Evolutionary conservation across 768 basidiomycete species (phyloP).

Genomic region (Mycena pura): DNA sequence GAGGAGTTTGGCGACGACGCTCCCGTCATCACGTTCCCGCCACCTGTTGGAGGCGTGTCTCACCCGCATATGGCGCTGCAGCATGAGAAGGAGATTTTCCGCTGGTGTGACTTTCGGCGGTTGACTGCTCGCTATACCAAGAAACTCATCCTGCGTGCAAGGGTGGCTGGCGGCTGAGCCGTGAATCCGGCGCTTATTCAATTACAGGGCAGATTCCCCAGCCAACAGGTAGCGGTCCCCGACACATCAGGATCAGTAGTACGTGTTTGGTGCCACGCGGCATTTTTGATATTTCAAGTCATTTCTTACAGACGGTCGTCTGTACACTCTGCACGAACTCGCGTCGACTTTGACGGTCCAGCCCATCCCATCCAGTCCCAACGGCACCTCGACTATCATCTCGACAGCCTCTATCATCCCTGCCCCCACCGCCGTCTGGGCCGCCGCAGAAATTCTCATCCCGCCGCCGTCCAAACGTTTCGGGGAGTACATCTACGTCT

Average conservation of each 20-base stretch:
- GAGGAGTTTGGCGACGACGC: slow-evolving; percentile 42
- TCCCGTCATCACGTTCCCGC: slow-evolving; percentile 61
- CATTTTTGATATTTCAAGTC: not conserved
- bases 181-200: slow-evolving; percentile 49
- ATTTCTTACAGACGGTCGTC: slow-evolving; percentile 41
- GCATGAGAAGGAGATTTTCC: slow-evolving; percentile 60
- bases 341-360: slow-evolving; percentile 52
- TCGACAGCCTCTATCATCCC: slow-evolving; percentile 48
- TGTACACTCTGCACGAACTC: slow-evolving; percentile 55
- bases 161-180: slow-evolving; percentile 71
- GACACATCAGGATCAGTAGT: slow-evolving; percentile 52
- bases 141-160: slow-evolving; percentile 28
- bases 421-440: slow-evolving; percentile 42
- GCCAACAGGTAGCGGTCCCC: slow-evolving; percentile 69
- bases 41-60: slow-evolving; percentile 48
- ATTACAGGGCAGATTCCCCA: slow-evolving; percentile 69
- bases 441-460: slow-evolving; percentile 55
- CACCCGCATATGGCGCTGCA: slow-evolving; percentile 74
- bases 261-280: slow-evolving; percentile 8
- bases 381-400: slow-evolving; percentile 47
- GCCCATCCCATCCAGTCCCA: slow-evolving; percentile 45
- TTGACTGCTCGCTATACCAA: not conserved
- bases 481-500: slow-evolving; percentile 50
- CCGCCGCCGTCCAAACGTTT: slow-evolving; percentile 41
- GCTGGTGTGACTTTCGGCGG: slow-evolving; percentile 49